Conservation (phyloP, 2,329 filamentous ascomycete genomes). For the Cryphonectria japonica region DNA sequence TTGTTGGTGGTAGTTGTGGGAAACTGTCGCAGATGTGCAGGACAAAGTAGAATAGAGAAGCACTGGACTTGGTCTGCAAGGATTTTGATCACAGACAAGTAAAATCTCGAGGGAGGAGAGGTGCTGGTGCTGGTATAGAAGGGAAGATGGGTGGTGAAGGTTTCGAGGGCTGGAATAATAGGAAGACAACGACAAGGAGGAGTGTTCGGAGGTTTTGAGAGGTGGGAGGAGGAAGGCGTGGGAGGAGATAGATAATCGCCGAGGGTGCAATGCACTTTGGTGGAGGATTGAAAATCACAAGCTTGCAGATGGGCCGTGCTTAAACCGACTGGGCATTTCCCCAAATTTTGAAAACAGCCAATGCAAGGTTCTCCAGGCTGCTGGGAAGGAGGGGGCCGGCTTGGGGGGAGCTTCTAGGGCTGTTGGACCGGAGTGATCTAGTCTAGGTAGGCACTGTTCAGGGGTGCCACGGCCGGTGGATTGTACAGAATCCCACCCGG, state of each 20-base stretch:
- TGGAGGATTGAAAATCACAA: constrained; percentile 16
- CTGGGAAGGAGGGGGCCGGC: not conserved
- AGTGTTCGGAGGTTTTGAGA: not conserved
- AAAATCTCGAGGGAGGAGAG: not conserved
- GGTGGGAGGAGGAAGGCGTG: not conserved
- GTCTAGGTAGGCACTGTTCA: not conserved
- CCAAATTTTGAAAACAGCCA: constrained; percentile 1
- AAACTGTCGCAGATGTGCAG: not conserved
- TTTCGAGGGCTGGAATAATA: not conserved
- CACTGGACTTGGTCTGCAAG: not conserved
- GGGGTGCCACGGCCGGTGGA: not conserved
- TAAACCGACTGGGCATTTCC: not conserved
- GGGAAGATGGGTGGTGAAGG: not conserved
- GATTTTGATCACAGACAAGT: not conserved
- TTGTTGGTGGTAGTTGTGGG: not conserved
- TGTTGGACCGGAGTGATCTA: not conserved
- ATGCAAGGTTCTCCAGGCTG: constrained; percentile 18
- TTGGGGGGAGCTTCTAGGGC: not conserved
- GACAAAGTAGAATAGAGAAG: not conserved
- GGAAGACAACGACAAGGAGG: not conserved
- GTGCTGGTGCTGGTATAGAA: not conserved
- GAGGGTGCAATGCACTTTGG: constrained; percentile 28
- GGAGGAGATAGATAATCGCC: constrained; percentile 15
- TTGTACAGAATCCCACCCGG: not conserved
- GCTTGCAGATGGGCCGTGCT: constrained; percentile 11